Evolutionary conservation across 2,329 filamentous ascomycete genomes (phyloP), one percentile per base, ranked within the genome.

Genomic region (Penicillium sp.): DNA sequence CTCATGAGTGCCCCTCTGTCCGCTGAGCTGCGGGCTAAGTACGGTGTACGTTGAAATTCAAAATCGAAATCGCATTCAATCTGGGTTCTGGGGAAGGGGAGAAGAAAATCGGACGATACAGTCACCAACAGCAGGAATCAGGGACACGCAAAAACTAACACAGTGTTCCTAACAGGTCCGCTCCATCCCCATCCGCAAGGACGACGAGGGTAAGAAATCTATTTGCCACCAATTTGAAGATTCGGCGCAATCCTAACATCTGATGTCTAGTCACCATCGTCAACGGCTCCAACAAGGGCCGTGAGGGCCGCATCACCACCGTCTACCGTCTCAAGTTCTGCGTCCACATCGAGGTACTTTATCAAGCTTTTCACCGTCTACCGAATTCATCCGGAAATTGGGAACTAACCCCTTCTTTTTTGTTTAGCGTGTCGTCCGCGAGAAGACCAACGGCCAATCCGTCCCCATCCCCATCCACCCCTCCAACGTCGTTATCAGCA

Each of bases 291-390:
- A 91, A 96, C 88, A 98, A 98, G 88, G 95, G 94, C 80, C 92
- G 93, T 78, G 94, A 98, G 87, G 95, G 95, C 86, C 98, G 98
- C 88, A 87, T 99, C 84, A 93, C 90, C 77, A 92, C 91, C 77
- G 94, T 98, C 82, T 99, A 97, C 90, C 92, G 93, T 82, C 91
- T 97, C 79, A 98, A 98, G 85, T 99, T 95, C 85, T 87, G 93
- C 80, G 90, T 99, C 80, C 94, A 98, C 89, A 83, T 99, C 82
- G 94, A 97, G 89, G 92, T 55, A 55, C 37, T 42, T 55, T 44
- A 22, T n/a, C 44, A 5, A 49, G 10, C 10, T n/a, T 26, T 44
- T 37, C 53, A 30, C 17, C 13, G 30, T 9, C 26, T 15, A 26
- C 33, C 35, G 12, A 30, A 9, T 30, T 7, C 45, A 49, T n/a